Evolutionary conservation across 768 basidiomycete species (phyloP).

Genomic region (Pholiota molesta): DNA sequence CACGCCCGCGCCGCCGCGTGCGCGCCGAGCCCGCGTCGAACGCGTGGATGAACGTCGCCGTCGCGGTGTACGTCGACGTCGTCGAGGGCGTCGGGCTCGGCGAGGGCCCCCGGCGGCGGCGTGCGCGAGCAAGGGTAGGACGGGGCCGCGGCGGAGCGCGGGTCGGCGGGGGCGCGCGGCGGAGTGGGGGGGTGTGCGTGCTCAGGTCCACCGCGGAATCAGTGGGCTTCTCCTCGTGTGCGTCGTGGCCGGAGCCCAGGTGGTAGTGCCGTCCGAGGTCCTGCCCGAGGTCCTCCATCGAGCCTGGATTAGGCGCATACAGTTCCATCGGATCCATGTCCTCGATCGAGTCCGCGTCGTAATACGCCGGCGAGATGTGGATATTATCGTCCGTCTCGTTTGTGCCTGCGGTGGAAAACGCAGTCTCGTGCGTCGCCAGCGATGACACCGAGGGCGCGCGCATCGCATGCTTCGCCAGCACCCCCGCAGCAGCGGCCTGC

Average conservation of each 20-base stretch:
- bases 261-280: not conserved
- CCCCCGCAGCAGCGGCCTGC: constrained; percentile 3
- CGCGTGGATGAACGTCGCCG: constrained; percentile 54
- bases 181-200: not conserved
- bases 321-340: constrained; percentile 13
- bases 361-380: constrained; percentile 45
- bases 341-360: constrained; percentile 40
- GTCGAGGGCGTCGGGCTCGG: not conserved
- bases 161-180: not conserved
- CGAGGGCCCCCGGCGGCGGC: too few relatives aligned
- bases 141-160: not conserved
- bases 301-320: not conserved
- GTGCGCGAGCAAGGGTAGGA: not conserved
- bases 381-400: constrained; percentile 29
- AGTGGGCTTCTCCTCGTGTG: not conserved
- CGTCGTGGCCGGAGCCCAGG: not conserved
- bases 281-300: not conserved
- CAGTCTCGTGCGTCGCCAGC: constrained; percentile 12
- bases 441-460: constrained; percentile 14
- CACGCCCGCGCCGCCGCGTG: constrained; percentile 13
- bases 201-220: not conserved
- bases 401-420: constrained; percentile 9
- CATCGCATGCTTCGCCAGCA: not conserved
- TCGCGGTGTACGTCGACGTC: constrained; percentile 32
- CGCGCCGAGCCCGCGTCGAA: constrained; percentile 30